Evolutionary conservation across 1,284 basidiomycete species (phyloP).

Genomic region (Entoloma clypeatum): DNA sequence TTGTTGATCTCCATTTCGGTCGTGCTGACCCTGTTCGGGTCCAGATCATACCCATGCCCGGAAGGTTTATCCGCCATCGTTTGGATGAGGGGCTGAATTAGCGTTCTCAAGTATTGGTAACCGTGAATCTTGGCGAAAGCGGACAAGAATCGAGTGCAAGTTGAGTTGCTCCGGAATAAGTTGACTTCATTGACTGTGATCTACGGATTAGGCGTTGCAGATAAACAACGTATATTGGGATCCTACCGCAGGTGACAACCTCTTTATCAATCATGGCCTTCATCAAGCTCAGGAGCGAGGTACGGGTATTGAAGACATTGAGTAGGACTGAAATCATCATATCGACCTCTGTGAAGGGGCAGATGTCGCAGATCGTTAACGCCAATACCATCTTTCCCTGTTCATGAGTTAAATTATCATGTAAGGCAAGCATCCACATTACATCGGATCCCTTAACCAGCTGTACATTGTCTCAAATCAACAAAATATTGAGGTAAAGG

Average conservation of each 20-base stretch:
- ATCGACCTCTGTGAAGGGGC: conserved; percentile 75
- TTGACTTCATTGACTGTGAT: conserved; percentile 68
- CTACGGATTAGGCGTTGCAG: conserved; percentile 10
- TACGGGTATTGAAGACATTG: conserved; percentile 79
- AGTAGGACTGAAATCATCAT: conserved; percentile 84
- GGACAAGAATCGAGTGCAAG: conserved; percentile 80
- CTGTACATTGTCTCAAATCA: conserved; percentile 33
- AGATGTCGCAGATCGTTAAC: conserved; percentile 82
- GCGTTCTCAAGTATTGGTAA: conserved; percentile 79
- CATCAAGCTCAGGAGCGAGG: conserved; percentile 70
- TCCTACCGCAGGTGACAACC: conserved; percentile 68
- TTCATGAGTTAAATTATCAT: conserved; percentile 10
- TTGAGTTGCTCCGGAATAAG: conserved; percentile 84
- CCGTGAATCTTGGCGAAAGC: conserved; percentile 84
- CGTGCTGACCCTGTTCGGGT: conserved; percentile 60
- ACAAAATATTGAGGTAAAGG: not conserved
- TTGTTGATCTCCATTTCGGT: conserved; percentile 70
- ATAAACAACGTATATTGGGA: not conserved
- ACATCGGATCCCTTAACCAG: conserved; percentile 74
- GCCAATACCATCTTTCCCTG: conserved; percentile 64
- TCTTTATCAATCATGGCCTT: conserved; percentile 85
- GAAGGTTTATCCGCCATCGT: conserved; percentile 70
- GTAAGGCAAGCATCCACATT: conserved; percentile 24
- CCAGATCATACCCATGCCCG: conserved; percentile 77
- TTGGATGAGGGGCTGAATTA: conserved; percentile 75